Evolutionary conservation across 2,329 filamentous ascomycete genomes (phyloP).

Genomic region (Penicillium sp.): DNA sequence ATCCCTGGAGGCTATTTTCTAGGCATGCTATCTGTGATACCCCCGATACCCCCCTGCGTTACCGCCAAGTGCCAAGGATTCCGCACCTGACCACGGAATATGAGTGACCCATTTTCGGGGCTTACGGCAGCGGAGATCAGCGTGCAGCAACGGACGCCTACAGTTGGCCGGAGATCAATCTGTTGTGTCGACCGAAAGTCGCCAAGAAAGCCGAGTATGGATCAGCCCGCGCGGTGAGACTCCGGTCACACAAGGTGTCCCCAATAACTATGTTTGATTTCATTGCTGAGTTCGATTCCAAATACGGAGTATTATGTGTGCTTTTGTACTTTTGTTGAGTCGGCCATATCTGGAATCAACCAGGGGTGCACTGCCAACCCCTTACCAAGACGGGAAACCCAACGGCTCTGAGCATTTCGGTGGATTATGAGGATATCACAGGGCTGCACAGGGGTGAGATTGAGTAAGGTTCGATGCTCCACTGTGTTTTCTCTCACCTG

Average conservation of each 20-base stretch:
- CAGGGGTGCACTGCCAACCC: neutral
- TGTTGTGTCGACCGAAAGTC: constrained; percentile 11
- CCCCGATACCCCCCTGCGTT: constrained; percentile 27
- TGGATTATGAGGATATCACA: neutral
- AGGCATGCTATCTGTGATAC: constrained; percentile 16
- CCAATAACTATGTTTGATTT: constrained; percentile 8
- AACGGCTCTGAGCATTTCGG: neutral
- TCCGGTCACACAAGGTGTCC: constrained; percentile 16
- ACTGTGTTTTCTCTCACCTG: neutral
- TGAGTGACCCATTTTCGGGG: constrained; percentile 5
- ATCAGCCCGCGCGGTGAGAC: constrained; percentile 18
- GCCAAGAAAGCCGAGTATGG: constrained; percentile 26
- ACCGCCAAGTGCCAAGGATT: constrained; percentile 36
- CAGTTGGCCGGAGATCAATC: constrained; percentile 20
- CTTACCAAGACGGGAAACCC: neutral
- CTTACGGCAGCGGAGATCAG: constrained; percentile 18
- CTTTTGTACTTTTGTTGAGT: neutral
- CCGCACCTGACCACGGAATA: constrained; percentile 21
- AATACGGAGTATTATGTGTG: neutral
- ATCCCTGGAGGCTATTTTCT: constrained; percentile 11
- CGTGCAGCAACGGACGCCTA: constrained; percentile 15
- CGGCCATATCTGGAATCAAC: neutral
- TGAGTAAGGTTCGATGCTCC: neutral
- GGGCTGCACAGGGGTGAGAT: neutral
- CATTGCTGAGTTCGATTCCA: constrained; percentile 13